A percentile compares a stretch with the other conserved stretches of the same genome.
Evolutionary conservation across 208 protist species (phyloP).

Genomic region (Trypanosoma theileri): DNA sequence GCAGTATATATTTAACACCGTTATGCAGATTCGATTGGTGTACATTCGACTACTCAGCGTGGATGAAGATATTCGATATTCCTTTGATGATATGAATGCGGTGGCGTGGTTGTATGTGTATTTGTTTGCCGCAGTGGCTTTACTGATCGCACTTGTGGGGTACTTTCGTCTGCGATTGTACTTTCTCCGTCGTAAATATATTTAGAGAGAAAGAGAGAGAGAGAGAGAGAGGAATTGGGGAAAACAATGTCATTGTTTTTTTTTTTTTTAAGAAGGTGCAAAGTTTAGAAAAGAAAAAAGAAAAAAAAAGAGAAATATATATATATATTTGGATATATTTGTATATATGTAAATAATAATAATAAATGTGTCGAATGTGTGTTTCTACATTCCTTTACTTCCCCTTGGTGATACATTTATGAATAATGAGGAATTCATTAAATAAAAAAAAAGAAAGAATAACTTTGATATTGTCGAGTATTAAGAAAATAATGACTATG

Average conservation of each 20-base stretch:
- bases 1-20: conserved; percentile 52
- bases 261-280: no score
- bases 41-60: conserved; percentile 29
- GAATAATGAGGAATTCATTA: no score
- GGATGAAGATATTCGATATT: conserved; percentile 54
- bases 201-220: not conserved
- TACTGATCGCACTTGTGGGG: conserved; percentile 28
- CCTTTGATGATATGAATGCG: conserved; percentile 44
- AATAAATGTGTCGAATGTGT: not conserved
- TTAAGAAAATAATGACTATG: no score
- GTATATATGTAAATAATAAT: not conserved
- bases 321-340: not conserved
- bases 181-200: conserved; percentile 16
- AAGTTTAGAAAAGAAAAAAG: not conserved
- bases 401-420: no score
- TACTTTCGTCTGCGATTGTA: conserved; percentile 44
- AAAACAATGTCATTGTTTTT: not conserved
- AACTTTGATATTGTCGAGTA: no score
- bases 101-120: conserved; percentile 50
- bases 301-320: not conserved
- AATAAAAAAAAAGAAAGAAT: no score
- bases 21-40: conserved; percentile 30
- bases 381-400: no score
- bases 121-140: conserved; percentile 41
- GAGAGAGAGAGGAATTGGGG: not conserved